These are phyloP conservation scores for Lepidium sativum DNA, from an alignment of 345 rosid genomes.

Conservation along the genomic window DNA sequence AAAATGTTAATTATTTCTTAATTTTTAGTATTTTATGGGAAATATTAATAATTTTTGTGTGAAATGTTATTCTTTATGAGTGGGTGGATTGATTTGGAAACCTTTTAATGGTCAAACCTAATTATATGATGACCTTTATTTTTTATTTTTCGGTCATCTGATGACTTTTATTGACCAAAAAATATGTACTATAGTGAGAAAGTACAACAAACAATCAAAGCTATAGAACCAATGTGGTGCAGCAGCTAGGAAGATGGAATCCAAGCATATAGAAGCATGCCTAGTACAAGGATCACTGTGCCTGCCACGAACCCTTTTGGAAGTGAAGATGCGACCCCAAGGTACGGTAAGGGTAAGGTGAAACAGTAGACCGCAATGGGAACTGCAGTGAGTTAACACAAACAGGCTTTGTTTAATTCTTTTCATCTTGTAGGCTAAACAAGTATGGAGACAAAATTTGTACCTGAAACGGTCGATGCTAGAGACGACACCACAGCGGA, in stretches of 20 bases:
- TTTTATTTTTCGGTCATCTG: too few species aligned
- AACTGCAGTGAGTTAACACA: slow-evolving; percentile 34
- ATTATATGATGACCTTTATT: too few species aligned
- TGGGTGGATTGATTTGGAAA: background rate
- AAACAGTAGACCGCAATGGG: slow-evolving; percentile 76
- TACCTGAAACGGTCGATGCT: slow-evolving; percentile 94
- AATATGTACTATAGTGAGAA: background rate
- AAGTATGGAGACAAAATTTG: background rate
- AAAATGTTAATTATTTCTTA: too few species aligned
- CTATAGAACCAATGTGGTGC: background rate
- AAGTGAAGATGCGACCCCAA: slow-evolving; percentile 75
- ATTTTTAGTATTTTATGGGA: too few species aligned
- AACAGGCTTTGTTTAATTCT: background rate
- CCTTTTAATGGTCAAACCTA: background rate
- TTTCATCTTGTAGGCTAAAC: too few species aligned
- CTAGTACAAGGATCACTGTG: slow-evolving; percentile 61
- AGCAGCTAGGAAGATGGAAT: slow-evolving; percentile 36
- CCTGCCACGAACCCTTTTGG: slow-evolving; percentile 84
- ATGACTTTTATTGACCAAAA: background rate
- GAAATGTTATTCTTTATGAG: background rate
- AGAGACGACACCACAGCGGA: slow-evolving; percentile 87
- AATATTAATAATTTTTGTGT: too few species aligned
- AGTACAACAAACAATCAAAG: background rate
- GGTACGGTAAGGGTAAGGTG: slow-evolving; percentile 85
- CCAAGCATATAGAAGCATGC: slow-evolving; percentile 75